Evolutionary conservation across 2,329 filamentous ascomycete species (phyloP).

Genomic region (Botrytis deweyae): DNA sequence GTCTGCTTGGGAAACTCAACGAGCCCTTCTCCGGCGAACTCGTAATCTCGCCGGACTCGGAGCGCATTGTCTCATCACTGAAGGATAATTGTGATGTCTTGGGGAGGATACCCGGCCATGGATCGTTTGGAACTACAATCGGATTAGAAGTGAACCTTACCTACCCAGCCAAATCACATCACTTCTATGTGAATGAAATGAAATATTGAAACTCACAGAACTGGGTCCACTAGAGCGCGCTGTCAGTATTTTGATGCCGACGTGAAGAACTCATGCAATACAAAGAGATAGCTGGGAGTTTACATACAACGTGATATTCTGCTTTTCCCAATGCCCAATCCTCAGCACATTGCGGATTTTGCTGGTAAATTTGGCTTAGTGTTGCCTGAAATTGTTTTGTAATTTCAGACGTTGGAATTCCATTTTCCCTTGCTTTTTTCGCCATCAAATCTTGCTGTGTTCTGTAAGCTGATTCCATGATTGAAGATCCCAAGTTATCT

Average conservation of each 20-base stretch:
- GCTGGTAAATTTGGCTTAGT: conserved; percentile 1
- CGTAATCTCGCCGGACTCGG: conserved; percentile 12
- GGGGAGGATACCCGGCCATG: not conserved
- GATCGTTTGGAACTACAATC: conserved; percentile 1
- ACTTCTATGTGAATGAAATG: not conserved
- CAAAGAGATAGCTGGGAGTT: conserved; percentile 22
- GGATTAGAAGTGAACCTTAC: not conserved
- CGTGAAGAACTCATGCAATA: not conserved
- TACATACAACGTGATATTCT: conserved; percentile 20
- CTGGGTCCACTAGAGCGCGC: not conserved
- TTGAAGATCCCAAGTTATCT: not conserved
- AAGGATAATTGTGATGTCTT: not conserved
- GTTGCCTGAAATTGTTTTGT: not conserved
- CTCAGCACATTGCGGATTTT: not conserved
- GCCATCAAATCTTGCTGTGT: conserved; percentile 15
- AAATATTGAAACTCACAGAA: conserved; percentile 8
- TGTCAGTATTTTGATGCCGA: not conserved
- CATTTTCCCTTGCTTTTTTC: conserved; percentile 20
- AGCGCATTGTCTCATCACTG: not conserved
- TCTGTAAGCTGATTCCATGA: not conserved
- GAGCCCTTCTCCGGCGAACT: not conserved
- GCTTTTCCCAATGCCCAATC: conserved; percentile 16
- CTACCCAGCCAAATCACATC: not conserved
- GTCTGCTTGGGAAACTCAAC: not conserved
- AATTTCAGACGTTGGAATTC: conserved; percentile 7